Evolutionary conservation across 1,139 yeast species (phyloP), one percentile per base, ranked within the genome.

Genomic region (Kluyveromyces sp.): DNA sequence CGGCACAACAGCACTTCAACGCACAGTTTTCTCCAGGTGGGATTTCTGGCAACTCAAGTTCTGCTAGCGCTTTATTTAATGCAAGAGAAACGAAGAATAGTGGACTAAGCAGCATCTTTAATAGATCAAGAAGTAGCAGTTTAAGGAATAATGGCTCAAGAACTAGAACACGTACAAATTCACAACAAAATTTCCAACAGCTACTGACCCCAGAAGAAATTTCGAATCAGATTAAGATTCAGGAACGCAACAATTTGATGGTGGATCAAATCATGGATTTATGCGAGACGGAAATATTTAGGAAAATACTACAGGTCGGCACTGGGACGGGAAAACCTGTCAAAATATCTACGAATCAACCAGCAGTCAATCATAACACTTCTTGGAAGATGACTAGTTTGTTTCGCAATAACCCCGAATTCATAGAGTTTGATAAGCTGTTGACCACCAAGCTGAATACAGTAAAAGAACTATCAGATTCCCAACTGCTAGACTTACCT

Each of bases 121-220:
- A 60, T n/a, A 51, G 65, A 25, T 61, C 65, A 41, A 56, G 67
- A 42, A 63, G 67, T 49, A 56, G 62, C 39, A 61, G 65, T 45
- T 34, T 45, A n/a, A 51, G 54, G 41, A 53, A 58, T 27, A 25
- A 55, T 64, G 21, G 34, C 25, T 25, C n/a, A 5, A 59, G 63
- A 1, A 59, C 66, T 2, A 35, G 60, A n/a, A 52, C 58, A 33
- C 59, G 64, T 41, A 49, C 50, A 25, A 62, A 56, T 32, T 60
- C 65, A 3, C 42, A 48, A 25, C 43, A 41, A 27, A 55, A 48
- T 37, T 49, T 45, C 5, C 56, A 59, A 7, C 63, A 56, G 27
- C 37, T 59, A 49, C 39, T 63, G 36, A 58, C 65, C 2, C 59
- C 63, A 4, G 65, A 60, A 39, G 66, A 63, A 42, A 59, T 61